A percentile compares a stretch with the other conserved stretches of the same genome.
Evolutionary conservation across 2,329 filamentous ascomycete genomes (phyloP).

Genomic region (Cladorrhinum sp.): DNA sequence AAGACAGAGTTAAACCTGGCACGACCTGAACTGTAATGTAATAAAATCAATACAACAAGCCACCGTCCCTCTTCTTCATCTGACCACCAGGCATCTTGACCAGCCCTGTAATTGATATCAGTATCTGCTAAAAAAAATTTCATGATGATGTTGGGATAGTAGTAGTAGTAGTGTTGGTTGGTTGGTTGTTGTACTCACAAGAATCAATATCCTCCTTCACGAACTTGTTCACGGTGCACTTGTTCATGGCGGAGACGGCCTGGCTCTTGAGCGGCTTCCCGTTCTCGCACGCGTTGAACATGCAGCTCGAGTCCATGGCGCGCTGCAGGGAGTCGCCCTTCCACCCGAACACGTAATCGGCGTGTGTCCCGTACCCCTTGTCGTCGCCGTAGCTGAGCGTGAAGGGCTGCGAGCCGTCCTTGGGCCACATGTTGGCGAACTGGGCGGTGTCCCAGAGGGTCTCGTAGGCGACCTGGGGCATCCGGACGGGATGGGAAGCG

Average conservation of each 20-base stretch:
- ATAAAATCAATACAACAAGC: neutral
- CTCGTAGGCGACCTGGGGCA: constrained; percentile 39
- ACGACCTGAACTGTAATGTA: too few relatives aligned
- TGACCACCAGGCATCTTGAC: neutral
- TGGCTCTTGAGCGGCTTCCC: constrained; percentile 31
- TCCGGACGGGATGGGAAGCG: constrained; percentile 29
- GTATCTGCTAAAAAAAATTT: neutral
- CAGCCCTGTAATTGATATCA: constrained; percentile 1
- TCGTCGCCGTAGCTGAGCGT: constrained; percentile 27
- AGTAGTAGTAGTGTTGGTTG: too few relatives aligned
- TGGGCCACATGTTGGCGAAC: constrained; percentile 38
- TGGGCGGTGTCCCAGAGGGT: constrained; percentile 41
- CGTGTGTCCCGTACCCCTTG: constrained; percentile 31
- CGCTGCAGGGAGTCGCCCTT: constrained; percentile 32
- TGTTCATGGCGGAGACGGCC: constrained; percentile 32
- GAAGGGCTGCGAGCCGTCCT: constrained; percentile 32
- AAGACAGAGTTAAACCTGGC: too few relatives aligned
- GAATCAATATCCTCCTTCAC: constrained; percentile 5
- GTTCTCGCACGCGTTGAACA: constrained; percentile 32
- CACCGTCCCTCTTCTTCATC: neutral
- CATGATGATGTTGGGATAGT: neutral
- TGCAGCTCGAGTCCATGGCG: constrained; percentile 29
- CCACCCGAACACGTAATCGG: constrained; percentile 33
- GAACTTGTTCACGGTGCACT: constrained; percentile 23
- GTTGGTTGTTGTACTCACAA: constrained; percentile 4